Percentiles rank a stretch among this genome's conserved stretches.
Conservation (phyloP, 2,329 filamentous ascomycete species). For the Trichoderma harzianum region DNA sequence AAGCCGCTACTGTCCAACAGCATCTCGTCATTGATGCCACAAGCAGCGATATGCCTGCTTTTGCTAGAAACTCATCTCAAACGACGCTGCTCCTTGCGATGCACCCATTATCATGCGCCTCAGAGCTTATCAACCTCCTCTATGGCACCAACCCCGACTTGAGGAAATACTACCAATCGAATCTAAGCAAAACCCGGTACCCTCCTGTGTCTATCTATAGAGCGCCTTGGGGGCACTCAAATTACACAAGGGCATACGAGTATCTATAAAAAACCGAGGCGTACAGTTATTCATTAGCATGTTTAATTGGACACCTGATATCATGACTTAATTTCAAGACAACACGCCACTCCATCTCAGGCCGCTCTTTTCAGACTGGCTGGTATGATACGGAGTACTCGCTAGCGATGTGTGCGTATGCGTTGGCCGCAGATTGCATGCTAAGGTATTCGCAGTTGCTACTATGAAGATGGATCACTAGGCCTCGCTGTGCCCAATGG, state of each 20-base stretch:
- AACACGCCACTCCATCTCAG: neutral
- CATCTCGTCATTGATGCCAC: neutral
- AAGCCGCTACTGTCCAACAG: neutral
- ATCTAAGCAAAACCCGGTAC: neutral
- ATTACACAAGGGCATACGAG: neutral
- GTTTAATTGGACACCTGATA: neutral
- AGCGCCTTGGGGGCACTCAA: neutral
- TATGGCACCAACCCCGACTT: neutral
- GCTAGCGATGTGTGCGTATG: neutral
- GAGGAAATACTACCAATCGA: neutral
- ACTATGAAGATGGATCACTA: neutral
- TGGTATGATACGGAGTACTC: neutral
- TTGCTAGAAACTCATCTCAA: neutral
- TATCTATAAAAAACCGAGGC: neutral
- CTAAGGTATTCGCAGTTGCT: neutral
- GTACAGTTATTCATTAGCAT: neutral
- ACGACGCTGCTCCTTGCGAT: neutral
- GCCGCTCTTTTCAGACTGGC: neutral
- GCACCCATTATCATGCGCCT: neutral
- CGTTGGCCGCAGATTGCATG: conserved; percentile 2
- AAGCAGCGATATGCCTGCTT: neutral
- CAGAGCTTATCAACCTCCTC: neutral
- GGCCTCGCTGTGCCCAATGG: neutral
- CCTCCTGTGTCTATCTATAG: neutral
- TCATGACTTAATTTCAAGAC: neutral